phyloP scores from a whole-genome alignment of 176 grass and related monocot genomes.

The Oryza australiensis region DNA sequence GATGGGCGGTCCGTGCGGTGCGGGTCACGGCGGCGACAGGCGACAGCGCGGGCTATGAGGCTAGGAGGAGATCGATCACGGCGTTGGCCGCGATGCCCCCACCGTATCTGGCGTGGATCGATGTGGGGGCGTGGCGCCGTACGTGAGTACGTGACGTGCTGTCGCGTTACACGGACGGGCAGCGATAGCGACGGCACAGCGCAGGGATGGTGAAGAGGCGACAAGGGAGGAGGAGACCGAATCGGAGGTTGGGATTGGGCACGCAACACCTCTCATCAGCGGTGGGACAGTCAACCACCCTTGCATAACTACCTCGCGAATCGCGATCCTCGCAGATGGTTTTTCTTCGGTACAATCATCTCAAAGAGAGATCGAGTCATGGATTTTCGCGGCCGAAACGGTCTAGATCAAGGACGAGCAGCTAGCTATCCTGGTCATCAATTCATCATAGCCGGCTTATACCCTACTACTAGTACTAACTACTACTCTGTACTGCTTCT shows the following conservation, averaged over 20 bases:
- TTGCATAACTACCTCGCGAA: not conserved
- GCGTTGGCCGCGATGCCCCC: too few species aligned
- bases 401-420: not conserved
- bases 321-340: not conserved
- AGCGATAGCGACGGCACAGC: constrained; percentile 30
- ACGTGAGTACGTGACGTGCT: not conserved
- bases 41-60: too few species aligned
- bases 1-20: too few species aligned
- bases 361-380: not conserved
- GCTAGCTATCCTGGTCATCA: not conserved
- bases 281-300: not conserved
- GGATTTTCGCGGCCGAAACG: not conserved
- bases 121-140: not conserved
- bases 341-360: not conserved
- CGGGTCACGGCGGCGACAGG: too few species aligned
- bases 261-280: not conserved
- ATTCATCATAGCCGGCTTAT: too few species aligned
- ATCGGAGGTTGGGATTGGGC: not conserved
- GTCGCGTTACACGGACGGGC: constrained; percentile 1
- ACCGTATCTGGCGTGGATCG: constrained; percentile 34
- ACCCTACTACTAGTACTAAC: too few species aligned
- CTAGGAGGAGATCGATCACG: too few species aligned
- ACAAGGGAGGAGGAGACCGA: not conserved
- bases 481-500: too few species aligned
- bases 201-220: not conserved